Evolutionary conservation across 208 protist species (phyloP).

Genomic region (Eutreptiella sp.): DNA sequence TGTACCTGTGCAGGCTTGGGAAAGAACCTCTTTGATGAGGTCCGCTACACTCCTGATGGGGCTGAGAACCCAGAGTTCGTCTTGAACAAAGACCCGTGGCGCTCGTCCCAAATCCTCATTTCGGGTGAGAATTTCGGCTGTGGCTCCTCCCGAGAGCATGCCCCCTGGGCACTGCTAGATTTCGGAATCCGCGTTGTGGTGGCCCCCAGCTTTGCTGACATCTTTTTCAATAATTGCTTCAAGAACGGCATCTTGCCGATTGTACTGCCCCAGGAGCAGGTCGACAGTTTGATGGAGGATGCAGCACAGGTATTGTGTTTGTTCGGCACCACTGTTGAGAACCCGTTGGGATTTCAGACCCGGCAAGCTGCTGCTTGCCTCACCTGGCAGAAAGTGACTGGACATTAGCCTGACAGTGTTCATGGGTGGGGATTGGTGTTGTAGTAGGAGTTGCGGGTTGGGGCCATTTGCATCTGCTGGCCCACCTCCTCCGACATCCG

Average conservation of each 20-base stretch:
- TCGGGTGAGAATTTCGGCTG: slow-evolving; percentile 52
- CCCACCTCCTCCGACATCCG: too few relatives aligned
- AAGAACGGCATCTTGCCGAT: slow-evolving; percentile 56
- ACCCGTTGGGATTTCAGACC: too few relatives aligned
- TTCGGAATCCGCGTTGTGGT: slow-evolving; percentile 45
- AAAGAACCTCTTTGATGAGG: slow-evolving; percentile 30
- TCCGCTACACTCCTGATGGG: slow-evolving; percentile 32
- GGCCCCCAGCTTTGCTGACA: slow-evolving; percentile 45
- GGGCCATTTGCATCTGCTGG: too few relatives aligned
- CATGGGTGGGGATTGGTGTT: too few relatives aligned
- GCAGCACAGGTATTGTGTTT: too few relatives aligned
- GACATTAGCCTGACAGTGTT: too few relatives aligned
- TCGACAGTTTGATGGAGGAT: slow-evolving; percentile 1
- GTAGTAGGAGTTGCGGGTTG: too few relatives aligned
- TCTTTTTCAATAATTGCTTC: slow-evolving; percentile 61
- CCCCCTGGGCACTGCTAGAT: slow-evolving; percentile 47
- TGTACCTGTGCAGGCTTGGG: slow-evolving; percentile 24
- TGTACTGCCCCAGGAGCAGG: slow-evolving; percentile 17
- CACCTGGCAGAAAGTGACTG: too few relatives aligned
- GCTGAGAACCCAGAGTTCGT: slow-evolving; percentile 35
- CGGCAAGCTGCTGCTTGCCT: too few relatives aligned
- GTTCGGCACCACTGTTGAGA: too few relatives aligned
- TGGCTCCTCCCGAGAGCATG: slow-evolving; percentile 49
- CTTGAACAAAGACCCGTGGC: slow-evolving; percentile 36
- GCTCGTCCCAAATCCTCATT: slow-evolving; percentile 32